Evolutionary conservation across 2,329 filamentous ascomycete species (phyloP).

Genomic region (Neoascochyta sp.): DNA sequence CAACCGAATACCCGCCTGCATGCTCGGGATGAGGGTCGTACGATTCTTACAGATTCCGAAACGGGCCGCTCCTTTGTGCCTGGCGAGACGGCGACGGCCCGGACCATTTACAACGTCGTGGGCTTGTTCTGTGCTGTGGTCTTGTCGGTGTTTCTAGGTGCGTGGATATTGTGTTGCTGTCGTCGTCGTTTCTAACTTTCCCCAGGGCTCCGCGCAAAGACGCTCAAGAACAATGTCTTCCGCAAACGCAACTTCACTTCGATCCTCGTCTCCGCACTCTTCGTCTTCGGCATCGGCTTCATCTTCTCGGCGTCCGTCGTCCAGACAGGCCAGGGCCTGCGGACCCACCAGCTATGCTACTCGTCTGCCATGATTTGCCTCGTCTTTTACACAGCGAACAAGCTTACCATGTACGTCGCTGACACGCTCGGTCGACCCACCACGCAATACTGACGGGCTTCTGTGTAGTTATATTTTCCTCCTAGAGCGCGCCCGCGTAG

Average conservation of each 20-base stretch:
- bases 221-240: constrained; percentile 11
- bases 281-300: constrained; percentile 13
- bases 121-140: constrained; percentile 9
- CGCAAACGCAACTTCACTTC: constrained; percentile 15
- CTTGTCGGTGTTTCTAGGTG: constrained; percentile 8
- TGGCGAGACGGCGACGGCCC: constrained; percentile 8
- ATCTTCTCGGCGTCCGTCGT: constrained; percentile 20
- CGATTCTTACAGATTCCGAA: constrained; percentile 7
- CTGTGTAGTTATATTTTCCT: constrained; percentile 38
- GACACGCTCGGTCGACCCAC: too few species aligned
- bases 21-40: constrained; percentile 4
- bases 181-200: too few species aligned
- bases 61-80: constrained; percentile 9
- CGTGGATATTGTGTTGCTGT: constrained; percentile 1
- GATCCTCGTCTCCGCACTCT: constrained; percentile 10
- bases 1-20: too few species aligned
- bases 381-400: constrained; percentile 37
- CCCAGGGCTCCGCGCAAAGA: constrained; percentile 12
- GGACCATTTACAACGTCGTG: constrained; percentile 11
- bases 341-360: constrained; percentile 24
- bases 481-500: constrained; percentile 38
- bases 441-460: too few species aligned
- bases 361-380: constrained; percentile 37
- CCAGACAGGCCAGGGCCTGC: constrained; percentile 24
- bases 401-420: constrained; percentile 25